These are phyloP conservation scores for Eimeria acervulina DNA, from an alignment of 169 alveolate species.

Conservation along the genomic window DNA sequence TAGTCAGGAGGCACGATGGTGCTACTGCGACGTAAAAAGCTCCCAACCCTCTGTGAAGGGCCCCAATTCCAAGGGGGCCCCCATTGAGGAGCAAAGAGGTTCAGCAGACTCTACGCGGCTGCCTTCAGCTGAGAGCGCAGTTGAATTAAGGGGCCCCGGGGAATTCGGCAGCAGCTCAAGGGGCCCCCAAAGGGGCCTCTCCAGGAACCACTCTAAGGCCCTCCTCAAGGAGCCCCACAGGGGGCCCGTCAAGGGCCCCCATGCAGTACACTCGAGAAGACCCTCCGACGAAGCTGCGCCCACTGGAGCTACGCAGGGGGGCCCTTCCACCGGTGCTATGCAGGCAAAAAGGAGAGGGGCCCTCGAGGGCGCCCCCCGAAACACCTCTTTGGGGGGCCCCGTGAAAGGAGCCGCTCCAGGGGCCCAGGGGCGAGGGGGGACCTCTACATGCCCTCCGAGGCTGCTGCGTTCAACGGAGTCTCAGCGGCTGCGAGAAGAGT, in stretches of 20 bases:
- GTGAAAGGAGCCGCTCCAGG: too few relatives aligned
- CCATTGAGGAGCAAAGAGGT: slow-evolving; percentile 8
- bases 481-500: slow-evolving; percentile 36
- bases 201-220: neutral
- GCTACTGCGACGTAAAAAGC: neutral
- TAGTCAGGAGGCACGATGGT: neutral
- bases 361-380: neutral
- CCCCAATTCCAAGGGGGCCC: neutral
- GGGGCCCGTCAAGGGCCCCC: neutral
- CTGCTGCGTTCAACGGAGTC: slow-evolving; percentile 9
- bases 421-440: neutral
- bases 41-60: neutral
- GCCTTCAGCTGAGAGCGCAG: slow-evolving; percentile 35
- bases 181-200: neutral
- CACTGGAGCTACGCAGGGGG: neutral
- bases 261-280: neutral
- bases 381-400: neutral
- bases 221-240: neutral
- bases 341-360: neutral
- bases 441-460: slow-evolving; percentile 45
- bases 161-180: neutral
- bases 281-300: neutral
- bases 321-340: neutral
- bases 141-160: neutral
- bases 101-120: slow-evolving; percentile 35